phyloP scores from a whole-genome alignment of 805 yeast species.

The Candida hispaniensis region DNA sequence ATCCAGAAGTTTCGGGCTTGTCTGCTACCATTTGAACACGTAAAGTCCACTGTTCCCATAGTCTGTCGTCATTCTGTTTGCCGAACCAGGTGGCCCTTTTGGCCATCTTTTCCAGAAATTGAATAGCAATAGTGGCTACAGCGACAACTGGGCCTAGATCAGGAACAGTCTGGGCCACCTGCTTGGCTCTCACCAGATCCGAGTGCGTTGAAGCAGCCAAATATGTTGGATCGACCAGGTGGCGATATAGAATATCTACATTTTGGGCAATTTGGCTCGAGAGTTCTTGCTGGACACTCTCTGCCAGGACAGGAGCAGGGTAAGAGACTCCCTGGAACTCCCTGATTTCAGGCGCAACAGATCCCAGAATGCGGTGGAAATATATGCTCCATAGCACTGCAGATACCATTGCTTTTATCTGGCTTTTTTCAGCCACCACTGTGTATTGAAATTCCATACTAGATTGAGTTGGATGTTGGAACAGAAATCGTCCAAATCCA shows the following conservation, averaged over 20 bases:
- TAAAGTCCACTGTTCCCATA: constrained; percentile 68
- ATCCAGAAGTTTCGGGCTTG: constrained; percentile 18
- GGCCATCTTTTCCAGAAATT: constrained; percentile 26
- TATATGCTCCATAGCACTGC: constrained; percentile 51
- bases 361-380: constrained; percentile 60
- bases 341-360: constrained; percentile 43
- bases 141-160: constrained; percentile 13
- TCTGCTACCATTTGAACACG: constrained; percentile 28
- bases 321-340: constrained; percentile 26
- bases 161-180: too few relatives aligned
- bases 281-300: too few relatives aligned
- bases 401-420: constrained; percentile 8
- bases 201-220: too few relatives aligned
- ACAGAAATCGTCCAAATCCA: too few relatives aligned
- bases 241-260: too few relatives aligned
- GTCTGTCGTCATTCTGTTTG: constrained; percentile 31
- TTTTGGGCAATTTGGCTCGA: too few relatives aligned
- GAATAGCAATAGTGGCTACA: constrained; percentile 19
- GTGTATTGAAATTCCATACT: constrained; percentile 14
- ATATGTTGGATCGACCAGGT: too few relatives aligned
- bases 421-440: constrained; percentile 12
- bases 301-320: constrained; percentile 5
- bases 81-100: constrained; percentile 17
- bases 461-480: too few relatives aligned
- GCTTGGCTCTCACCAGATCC: too few relatives aligned